These are phyloP conservation scores for Metarhizium guizhouense DNA, from an alignment of 2,329 filamentous ascomycete species.

Conservation along the genomic window DNA sequence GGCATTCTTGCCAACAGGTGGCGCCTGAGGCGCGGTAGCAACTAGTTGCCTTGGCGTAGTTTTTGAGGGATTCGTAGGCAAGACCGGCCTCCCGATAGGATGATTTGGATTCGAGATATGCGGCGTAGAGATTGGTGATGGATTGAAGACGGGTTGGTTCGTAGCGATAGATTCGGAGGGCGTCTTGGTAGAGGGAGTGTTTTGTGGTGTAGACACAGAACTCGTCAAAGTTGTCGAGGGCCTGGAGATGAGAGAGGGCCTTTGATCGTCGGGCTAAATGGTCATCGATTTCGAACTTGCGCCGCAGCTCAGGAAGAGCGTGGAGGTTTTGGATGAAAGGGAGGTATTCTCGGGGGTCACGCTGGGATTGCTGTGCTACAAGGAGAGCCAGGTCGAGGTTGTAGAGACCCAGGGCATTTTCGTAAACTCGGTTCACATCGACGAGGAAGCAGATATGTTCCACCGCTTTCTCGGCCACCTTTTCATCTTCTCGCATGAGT, in stretches of 20 bases:
- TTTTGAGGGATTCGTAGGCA: constrained; percentile 76
- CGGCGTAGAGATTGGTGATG: constrained; percentile 72
- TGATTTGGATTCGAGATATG: constrained; percentile 65
- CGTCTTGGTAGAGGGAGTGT: constrained; percentile 68
- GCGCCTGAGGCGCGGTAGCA: constrained; percentile 76
- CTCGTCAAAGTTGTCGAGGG: constrained; percentile 67
- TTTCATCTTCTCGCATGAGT: constrained; percentile 57
- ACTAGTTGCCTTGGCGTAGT: constrained; percentile 65
- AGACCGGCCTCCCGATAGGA: constrained; percentile 80
- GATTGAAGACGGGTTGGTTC: constrained; percentile 55
- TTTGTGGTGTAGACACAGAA: constrained; percentile 69
- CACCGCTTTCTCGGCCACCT: constrained; percentile 76
- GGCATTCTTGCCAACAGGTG: constrained; percentile 78
- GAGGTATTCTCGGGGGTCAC: constrained; percentile 89
- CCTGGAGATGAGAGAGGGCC: constrained; percentile 68
- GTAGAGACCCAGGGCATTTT: constrained; percentile 83
- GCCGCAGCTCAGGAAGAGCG: constrained; percentile 58
- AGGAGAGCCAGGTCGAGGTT: constrained; percentile 82
- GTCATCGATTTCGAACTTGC: constrained; percentile 81
- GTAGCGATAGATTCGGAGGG: constrained; percentile 78
- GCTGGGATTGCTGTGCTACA: constrained; percentile 91
- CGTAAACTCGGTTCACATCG: constrained; percentile 85
- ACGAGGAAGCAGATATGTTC: constrained; percentile 97
- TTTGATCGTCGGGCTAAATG: constrained; percentile 69
- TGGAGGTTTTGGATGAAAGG: constrained; percentile 89